phyloP scores from a whole-genome alignment of 176 grass and related monocot species.

The Carex pumila region DNA sequence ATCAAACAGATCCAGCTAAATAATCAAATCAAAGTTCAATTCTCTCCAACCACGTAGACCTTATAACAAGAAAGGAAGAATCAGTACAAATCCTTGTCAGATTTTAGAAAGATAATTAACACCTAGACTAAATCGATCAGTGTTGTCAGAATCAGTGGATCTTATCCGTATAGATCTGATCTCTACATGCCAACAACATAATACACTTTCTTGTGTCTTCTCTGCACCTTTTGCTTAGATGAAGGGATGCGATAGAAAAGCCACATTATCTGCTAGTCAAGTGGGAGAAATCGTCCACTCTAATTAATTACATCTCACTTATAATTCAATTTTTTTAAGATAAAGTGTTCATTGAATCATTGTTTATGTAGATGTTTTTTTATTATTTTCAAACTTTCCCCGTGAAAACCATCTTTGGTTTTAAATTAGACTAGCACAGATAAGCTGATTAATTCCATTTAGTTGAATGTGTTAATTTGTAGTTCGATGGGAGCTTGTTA shows the following conservation, averaged over 20 bases:
- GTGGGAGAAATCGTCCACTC: background rate
- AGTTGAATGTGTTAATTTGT: background rate
- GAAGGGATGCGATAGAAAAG: background rate
- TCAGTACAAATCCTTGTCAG: background rate
- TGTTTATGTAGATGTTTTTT: background rate
- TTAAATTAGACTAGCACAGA: background rate
- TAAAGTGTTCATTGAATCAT: background rate
- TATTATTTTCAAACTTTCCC: background rate
- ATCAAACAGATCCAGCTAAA: background rate
- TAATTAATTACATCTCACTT: background rate
- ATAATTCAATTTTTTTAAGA: background rate
- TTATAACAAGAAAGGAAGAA: background rate
- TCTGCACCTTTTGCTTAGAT: background rate
- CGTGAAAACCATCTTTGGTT: background rate
- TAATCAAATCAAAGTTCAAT: background rate
- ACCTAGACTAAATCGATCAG: background rate
- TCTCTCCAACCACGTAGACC: background rate
- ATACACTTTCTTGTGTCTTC: background rate
- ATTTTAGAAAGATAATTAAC: constrained; percentile 7
- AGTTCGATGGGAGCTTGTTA: background rate
- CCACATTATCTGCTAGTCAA: background rate
- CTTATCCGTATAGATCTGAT: constrained; percentile 22
- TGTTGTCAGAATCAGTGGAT: constrained; percentile 12
- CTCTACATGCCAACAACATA: constrained; percentile 15
- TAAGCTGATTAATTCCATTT: too few species aligned